Evolutionary conservation across 768 basidiomycete species (phyloP).

Genomic region (Trametes punicea): DNA sequence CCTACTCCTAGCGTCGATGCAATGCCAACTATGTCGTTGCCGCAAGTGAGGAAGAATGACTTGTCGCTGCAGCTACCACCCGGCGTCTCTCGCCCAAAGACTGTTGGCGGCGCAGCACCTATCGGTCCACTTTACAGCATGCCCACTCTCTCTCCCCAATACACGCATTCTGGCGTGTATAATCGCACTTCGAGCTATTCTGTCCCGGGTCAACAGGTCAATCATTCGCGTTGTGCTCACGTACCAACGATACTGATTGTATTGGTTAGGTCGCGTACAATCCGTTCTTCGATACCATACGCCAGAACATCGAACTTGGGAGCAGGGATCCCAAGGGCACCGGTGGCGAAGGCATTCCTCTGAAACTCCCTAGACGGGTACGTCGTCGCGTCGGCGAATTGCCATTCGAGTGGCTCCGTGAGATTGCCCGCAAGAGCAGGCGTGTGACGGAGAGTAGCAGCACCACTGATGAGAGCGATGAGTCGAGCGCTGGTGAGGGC

Average conservation of each 20-base stretch:
- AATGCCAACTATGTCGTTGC: background rate
- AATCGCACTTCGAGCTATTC: slow-evolving; percentile 2
- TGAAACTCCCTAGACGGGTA: slow-evolving; percentile 47
- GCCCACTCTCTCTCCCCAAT: slow-evolving; percentile 17
- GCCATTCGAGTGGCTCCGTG: slow-evolving; percentile 75
- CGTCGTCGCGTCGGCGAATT: slow-evolving; percentile 55
- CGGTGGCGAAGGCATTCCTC: slow-evolving; percentile 73
- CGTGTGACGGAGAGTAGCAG: slow-evolving; percentile 20
- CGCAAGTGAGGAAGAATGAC: background rate
- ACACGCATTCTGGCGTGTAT: slow-evolving; percentile 9
- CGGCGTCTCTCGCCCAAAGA: background rate
- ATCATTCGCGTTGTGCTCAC: background rate
- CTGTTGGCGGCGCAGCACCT: background rate
- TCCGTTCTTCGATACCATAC: slow-evolving; percentile 94
- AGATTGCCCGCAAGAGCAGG: slow-evolving; percentile 59
- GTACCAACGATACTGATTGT: background rate
- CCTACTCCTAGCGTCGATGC: background rate
- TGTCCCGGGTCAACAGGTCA: slow-evolving; percentile 13
- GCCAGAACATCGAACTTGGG: slow-evolving; percentile 76
- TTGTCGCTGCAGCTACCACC: slow-evolving; percentile 13
- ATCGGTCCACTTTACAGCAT: slow-evolving; percentile 14
- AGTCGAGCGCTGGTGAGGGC: background rate
- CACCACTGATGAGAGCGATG: slow-evolving; percentile 14
- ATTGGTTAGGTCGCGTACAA: slow-evolving; percentile 49
- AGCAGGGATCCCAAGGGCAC: slow-evolving; percentile 39